Conservation (phyloP, 805 yeast species). For the Myxozyma sirexii region DNA sequence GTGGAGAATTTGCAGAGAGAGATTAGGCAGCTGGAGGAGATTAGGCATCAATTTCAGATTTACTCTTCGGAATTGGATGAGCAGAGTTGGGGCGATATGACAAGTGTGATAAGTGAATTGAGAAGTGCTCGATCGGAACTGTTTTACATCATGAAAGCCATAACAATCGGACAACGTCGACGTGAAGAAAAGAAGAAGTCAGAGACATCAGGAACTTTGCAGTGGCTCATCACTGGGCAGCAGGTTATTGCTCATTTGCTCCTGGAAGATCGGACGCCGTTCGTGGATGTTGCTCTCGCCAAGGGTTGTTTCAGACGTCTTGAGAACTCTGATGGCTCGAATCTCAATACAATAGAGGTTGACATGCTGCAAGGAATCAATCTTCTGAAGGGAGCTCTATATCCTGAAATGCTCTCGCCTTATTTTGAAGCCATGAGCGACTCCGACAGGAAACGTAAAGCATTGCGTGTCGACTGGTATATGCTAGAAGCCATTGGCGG, state of each 20-base stretch:
- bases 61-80: slow-evolving; percentile 50
- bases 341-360: slow-evolving; percentile 61
- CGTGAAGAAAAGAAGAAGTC: slow-evolving; percentile 37
- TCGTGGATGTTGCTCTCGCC: slow-evolving; percentile 70
- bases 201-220: slow-evolving; percentile 48
- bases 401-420: slow-evolving; percentile 73
- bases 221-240: slow-evolving; percentile 68
- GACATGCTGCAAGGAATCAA: slow-evolving; percentile 71
- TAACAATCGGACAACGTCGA: slow-evolving; percentile 45
- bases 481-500: slow-evolving; percentile 89
- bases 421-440: slow-evolving; percentile 41
- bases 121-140: slow-evolving; percentile 45
- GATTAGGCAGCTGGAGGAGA: slow-evolving; percentile 46
- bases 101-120: slow-evolving; percentile 27
- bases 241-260: slow-evolving; percentile 72
- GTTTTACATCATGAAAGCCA: slow-evolving; percentile 51
- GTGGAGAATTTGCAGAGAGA: slow-evolving; percentile 56
- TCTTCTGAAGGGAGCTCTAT: slow-evolving; percentile 56
- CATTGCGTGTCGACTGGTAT: slow-evolving; percentile 66
- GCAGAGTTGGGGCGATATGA: slow-evolving; percentile 33
- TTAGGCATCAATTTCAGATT: slow-evolving; percentile 54
- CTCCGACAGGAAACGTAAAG: slow-evolving; percentile 35
- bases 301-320: slow-evolving; percentile 62
- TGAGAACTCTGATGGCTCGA: slow-evolving; percentile 67
- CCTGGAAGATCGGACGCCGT: slow-evolving; percentile 60